Evolutionary conservation across 1,284 basidiomycete genomes (phyloP).

Genomic region (Rhodotorula sp.): DNA sequence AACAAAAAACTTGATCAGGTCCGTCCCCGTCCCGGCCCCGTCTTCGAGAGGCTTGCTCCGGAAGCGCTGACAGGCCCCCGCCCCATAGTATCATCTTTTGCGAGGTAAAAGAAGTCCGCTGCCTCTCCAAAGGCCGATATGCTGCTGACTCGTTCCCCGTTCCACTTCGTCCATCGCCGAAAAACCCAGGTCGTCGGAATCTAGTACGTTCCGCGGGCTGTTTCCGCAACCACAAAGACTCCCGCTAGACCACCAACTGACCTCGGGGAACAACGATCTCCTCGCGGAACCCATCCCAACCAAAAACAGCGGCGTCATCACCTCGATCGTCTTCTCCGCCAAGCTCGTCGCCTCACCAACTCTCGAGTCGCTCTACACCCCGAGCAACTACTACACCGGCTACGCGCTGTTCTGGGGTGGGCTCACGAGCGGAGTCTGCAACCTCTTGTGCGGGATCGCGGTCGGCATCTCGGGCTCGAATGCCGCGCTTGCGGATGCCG

Average conservation of each 20-base stretch:
- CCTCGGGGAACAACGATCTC: background rate
- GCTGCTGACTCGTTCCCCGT: conserved; percentile 55
- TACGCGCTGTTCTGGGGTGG: conserved; percentile 94
- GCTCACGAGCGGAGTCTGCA: conserved; percentile 81
- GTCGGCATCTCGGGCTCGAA: conserved; percentile 91
- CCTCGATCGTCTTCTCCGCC: conserved; percentile 83
- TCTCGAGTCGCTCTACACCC: conserved; percentile 69
- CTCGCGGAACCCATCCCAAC: background rate
- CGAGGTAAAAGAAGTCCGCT: conserved; percentile 58
- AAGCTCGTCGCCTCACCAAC: conserved; percentile 63
- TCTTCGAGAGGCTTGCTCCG: no score
- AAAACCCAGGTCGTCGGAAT: conserved; percentile 55
- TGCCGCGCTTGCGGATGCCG: conserved; percentile 86
- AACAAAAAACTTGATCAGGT: conserved; percentile 98
- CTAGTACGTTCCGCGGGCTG: no score
- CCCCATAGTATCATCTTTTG: conserved; percentile 89
- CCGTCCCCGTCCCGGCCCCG: conserved; percentile 43
- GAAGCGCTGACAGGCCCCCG: background rate
- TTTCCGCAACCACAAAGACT: no score
- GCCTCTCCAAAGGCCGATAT: no score
- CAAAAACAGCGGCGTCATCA: conserved; percentile 44
- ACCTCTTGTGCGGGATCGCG: conserved; percentile 86
- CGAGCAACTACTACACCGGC: conserved; percentile 85
- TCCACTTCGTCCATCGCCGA: no score
- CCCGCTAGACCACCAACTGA: no score